A percentile compares a stretch with the other conserved stretches of the same genome.
Evolutionary conservation across 116 monocot genomes (phyloP).

Genomic region (Papilionanthe hybrid): DNA sequence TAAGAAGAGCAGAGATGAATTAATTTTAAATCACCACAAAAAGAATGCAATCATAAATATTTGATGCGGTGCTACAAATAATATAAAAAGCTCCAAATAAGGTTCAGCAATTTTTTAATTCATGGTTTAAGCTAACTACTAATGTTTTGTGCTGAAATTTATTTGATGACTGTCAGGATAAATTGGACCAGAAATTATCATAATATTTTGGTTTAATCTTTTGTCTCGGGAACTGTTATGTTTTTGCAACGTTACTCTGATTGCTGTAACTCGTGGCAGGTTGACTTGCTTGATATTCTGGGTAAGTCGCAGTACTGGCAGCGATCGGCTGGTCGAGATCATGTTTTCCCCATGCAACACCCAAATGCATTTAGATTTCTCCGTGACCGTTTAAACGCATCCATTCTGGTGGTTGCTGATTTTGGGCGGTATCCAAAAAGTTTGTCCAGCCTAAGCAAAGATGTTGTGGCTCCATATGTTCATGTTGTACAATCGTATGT

Average conservation of each 20-base stretch:
- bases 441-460: constrained; percentile 67
- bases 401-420: constrained; percentile 82
- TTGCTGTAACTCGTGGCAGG: constrained; percentile 21
- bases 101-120: too few species aligned
- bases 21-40: too few species aligned
- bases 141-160: too few species aligned
- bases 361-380: constrained; percentile 97
- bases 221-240: too few species aligned
- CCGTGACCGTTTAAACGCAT: constrained; percentile 68
- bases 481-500: constrained; percentile 69
- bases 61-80: too few species aligned
- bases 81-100: too few species aligned
- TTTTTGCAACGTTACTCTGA: not conserved
- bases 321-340: constrained; percentile 74
- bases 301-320: constrained; percentile 74
- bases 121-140: too few species aligned
- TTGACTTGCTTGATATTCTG: constrained; percentile 64
- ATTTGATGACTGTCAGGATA: not conserved
- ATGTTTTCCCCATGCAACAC: constrained; percentile 91
- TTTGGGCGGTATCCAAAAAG: constrained; percentile 66
- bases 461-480: constrained; percentile 84
- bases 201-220: too few species aligned
- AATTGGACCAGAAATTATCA: not conserved
- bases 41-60: too few species aligned
- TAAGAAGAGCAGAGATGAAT: too few species aligned